These are phyloP conservation scores for Actinomortierella ambigua DNA, from an alignment of 371 early-diverging fungal species.

Conservation along the genomic window DNA sequence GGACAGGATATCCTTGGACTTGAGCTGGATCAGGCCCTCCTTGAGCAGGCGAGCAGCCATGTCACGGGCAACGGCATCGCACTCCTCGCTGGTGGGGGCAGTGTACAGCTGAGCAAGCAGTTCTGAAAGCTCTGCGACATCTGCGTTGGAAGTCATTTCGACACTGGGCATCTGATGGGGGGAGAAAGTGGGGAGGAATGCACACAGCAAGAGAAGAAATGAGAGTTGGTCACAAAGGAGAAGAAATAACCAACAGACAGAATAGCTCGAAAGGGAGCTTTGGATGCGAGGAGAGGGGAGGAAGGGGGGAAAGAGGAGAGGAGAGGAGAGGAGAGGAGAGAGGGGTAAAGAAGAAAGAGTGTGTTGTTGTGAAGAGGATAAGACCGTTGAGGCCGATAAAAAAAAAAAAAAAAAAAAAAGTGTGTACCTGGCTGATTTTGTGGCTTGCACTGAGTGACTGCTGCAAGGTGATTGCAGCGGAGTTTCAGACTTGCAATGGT, in stretches of 20 bases:
- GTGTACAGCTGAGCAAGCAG: constrained; percentile 61
- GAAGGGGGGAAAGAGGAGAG: too few relatives aligned
- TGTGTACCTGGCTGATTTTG: not conserved
- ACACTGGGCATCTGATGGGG: constrained; percentile 27
- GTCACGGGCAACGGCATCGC: constrained; percentile 60
- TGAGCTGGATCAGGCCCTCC: constrained; percentile 60
- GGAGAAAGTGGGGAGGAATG: not conserved
- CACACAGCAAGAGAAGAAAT: not conserved
- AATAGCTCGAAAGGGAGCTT: not conserved
- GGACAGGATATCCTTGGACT: constrained; percentile 60
- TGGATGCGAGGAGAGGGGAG: too few relatives aligned
- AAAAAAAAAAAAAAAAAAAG: not conserved
- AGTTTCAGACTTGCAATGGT: too few relatives aligned
- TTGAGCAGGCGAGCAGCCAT: constrained; percentile 55
- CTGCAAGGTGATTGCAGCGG: too few relatives aligned
- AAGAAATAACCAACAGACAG: not conserved
- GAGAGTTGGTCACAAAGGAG: not conserved
- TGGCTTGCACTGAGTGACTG: too few relatives aligned
- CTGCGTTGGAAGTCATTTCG: constrained; percentile 20
- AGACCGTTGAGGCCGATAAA: not conserved
- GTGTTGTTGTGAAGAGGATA: too few relatives aligned
- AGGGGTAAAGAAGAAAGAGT: not conserved
- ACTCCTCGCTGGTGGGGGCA: constrained; percentile 62
- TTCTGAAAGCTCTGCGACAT: constrained; percentile 32
- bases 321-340: not conserved